Conservation (phyloP, 169 alveolate species). For the Eimeria tenella region DNA sequence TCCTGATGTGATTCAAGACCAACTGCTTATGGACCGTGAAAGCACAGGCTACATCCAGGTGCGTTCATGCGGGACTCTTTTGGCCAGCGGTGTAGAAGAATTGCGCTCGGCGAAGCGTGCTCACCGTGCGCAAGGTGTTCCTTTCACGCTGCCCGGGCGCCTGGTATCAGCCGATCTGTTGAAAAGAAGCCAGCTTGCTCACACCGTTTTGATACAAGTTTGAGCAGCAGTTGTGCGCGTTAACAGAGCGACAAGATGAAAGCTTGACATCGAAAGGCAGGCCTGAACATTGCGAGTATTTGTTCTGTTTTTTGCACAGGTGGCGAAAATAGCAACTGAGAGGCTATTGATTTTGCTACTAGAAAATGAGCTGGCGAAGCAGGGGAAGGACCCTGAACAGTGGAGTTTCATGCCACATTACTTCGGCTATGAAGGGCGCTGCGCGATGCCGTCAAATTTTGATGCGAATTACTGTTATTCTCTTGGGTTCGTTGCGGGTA, state of each 20-base stretch:
- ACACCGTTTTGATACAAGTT: too few species aligned
- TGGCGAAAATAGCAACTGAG: constrained; percentile 99
- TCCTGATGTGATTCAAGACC: constrained; percentile 97
- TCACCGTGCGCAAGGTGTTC: too few species aligned
- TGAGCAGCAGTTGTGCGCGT: too few species aligned
- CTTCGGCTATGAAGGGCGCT: constrained; percentile 92
- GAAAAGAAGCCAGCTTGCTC: too few species aligned
- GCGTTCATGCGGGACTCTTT: background rate
- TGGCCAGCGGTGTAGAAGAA: too few species aligned
- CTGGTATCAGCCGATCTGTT: too few species aligned
- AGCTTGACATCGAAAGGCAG: too few species aligned
- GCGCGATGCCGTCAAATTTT: constrained; percentile 96
- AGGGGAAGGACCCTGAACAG: constrained; percentile 74
- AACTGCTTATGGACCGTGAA: constrained; percentile 98
- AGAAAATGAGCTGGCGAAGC: constrained; percentile 82
- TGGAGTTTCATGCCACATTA: constrained; percentile 93
- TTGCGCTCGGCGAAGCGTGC: too few species aligned
- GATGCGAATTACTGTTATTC: constrained; percentile 99
- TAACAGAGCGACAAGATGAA: too few species aligned
- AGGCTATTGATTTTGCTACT: constrained; percentile 95
- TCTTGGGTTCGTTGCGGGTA: constrained; percentile 96
- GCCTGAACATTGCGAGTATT: background rate
- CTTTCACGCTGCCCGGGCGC: too few species aligned
- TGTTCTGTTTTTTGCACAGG: constrained; percentile 80
- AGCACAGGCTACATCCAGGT: constrained; percentile 98